Percentiles rank a stretch among this genome's conserved stretches.
Evolutionary conservation across 1,139 yeast genomes (phyloP).

Genomic region (Hansenula sp.): DNA sequence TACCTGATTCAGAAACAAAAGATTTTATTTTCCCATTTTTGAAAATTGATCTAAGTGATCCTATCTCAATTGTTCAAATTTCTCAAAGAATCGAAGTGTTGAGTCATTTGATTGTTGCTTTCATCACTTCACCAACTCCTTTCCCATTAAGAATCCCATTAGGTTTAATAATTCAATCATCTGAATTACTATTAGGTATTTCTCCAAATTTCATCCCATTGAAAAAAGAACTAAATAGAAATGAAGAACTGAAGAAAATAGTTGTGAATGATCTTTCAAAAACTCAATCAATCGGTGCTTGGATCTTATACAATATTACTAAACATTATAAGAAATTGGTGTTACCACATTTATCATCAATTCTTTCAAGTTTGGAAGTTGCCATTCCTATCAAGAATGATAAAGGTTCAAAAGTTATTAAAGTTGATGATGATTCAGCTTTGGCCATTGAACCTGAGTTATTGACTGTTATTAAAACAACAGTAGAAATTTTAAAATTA

Average conservation of each 20-base stretch:
- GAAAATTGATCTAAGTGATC: constrained; percentile 53
- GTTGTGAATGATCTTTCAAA: constrained; percentile 38
- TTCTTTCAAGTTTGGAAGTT: constrained; percentile 50
- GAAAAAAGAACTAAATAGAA: constrained; percentile 55
- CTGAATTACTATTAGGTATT: constrained; percentile 49
- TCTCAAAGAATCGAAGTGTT: constrained; percentile 46
- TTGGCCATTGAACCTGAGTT: constrained; percentile 25
- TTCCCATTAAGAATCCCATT: constrained; percentile 49
- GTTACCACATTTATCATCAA: constrained; percentile 43
- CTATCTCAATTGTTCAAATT: constrained; percentile 45
- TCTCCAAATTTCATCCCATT: constrained; percentile 51
- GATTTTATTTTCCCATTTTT: constrained; percentile 40
- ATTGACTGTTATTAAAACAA: constrained; percentile 17
- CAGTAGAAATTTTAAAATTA: constrained; percentile 23
- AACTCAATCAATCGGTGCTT: constrained; percentile 41
- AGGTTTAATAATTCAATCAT: constrained; percentile 44
- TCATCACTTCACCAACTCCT: constrained; percentile 41
- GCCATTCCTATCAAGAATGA: constrained; percentile 39
- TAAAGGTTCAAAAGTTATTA: constrained; percentile 17
- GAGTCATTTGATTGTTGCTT: constrained; percentile 39
- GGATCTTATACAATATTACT: constrained; percentile 36
- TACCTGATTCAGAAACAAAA: constrained; percentile 28
- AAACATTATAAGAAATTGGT: constrained; percentile 39
- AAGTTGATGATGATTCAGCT: constrained; percentile 16
- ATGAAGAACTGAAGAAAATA: constrained; percentile 35